phyloP scores from a whole-genome alignment of 352 stramenopile species.

The Globisporangium spinosum region DNA sequence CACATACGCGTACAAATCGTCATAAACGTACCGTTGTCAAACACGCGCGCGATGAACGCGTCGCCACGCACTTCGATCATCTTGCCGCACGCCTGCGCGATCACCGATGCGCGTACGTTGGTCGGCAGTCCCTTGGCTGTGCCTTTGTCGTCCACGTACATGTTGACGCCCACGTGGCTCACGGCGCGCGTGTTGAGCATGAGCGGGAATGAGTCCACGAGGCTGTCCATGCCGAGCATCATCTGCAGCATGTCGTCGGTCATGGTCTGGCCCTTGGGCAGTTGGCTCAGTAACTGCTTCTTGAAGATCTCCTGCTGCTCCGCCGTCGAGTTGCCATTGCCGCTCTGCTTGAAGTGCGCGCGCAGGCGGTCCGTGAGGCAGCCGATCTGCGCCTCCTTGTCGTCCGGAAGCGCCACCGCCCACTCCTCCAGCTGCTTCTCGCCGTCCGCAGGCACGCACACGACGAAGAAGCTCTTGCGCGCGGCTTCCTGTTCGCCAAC shows the following conservation, averaged over 20 bases:
- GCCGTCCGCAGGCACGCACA: constrained; percentile 62
- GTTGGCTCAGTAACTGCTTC: constrained; percentile 67
- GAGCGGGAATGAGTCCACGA: constrained; percentile 86
- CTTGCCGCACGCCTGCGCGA: constrained; percentile 77
- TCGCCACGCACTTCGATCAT: constrained; percentile 85
- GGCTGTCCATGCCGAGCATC: constrained; percentile 86
- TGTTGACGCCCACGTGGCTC: constrained; percentile 76
- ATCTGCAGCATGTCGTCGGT: constrained; percentile 80
- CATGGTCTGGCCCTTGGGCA: constrained; percentile 59
- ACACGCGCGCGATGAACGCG: constrained; percentile 84
- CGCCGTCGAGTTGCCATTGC: constrained; percentile 27
- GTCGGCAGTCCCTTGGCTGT: constrained; percentile 78
- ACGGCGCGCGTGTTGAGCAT: constrained; percentile 75
- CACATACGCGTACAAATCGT: background rate
- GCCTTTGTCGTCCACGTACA: constrained; percentile 90
- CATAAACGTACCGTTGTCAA: constrained; percentile 70
- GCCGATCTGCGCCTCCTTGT: constrained; percentile 77
- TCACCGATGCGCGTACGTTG: constrained; percentile 76
- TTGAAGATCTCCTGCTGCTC: constrained; percentile 81
- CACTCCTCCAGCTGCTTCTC: constrained; percentile 65
- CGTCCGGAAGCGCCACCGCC: constrained; percentile 51
- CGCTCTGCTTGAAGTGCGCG: constrained; percentile 64
- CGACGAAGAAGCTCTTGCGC: constrained; percentile 66
- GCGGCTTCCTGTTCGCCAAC: constrained; percentile 47
- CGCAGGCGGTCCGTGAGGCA: constrained; percentile 83